These are phyloP conservation scores for Ustilago shanxiensis DNA, from an alignment of 1,284 basidiomycete species.

Conservation along the genomic window DNA sequence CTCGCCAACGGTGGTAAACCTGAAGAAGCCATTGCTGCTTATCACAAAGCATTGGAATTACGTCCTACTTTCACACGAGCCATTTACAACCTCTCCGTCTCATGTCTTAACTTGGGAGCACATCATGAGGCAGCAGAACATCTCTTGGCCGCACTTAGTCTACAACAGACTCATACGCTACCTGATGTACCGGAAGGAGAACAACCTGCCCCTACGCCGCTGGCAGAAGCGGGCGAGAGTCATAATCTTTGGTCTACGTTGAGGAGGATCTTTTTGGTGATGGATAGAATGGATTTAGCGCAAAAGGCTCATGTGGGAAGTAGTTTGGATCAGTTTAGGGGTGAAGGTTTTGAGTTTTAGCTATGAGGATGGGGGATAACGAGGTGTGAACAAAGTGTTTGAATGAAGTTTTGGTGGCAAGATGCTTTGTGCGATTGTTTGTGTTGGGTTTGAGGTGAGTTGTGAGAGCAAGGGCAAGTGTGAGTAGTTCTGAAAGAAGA, in stretches of 20 bases:
- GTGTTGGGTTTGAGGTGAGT: no score
- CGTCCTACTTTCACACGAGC: slow-evolving; percentile 96
- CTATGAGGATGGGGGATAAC: no score
- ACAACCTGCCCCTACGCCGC: slow-evolving; percentile 46
- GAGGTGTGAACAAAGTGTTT: no score
- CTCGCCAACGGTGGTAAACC: slow-evolving; percentile 92
- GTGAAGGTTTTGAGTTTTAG: slow-evolving; percentile 86
- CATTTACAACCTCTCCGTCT: slow-evolving; percentile 96
- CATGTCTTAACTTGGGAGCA: slow-evolving; percentile 96
- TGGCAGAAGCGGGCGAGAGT: slow-evolving; percentile 65
- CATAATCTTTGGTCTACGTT: slow-evolving; percentile 90
- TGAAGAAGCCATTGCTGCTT: slow-evolving; percentile 94
- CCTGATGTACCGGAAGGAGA: slow-evolving; percentile 64
- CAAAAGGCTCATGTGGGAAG: slow-evolving; percentile 73
- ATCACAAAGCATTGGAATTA: slow-evolving; percentile 90
- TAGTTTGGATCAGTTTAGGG: slow-evolving; percentile 79
- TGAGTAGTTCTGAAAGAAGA: no score
- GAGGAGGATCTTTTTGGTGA: slow-evolving; percentile 75
- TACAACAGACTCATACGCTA: slow-evolving; percentile 75
- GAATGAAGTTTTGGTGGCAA: no score
- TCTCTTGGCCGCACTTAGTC: slow-evolving; percentile 88
- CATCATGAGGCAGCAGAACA: slow-evolving; percentile 97
- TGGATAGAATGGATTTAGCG: slow-evolving; percentile 74
- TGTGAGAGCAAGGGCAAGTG: no score
- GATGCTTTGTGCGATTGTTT: no score